A percentile compares a stretch with the other conserved stretches of the same genome.
These are phyloP conservation scores for Gossypium lobatum DNA, from an alignment of 441 rosid species.

Conservation along the genomic window DNA sequence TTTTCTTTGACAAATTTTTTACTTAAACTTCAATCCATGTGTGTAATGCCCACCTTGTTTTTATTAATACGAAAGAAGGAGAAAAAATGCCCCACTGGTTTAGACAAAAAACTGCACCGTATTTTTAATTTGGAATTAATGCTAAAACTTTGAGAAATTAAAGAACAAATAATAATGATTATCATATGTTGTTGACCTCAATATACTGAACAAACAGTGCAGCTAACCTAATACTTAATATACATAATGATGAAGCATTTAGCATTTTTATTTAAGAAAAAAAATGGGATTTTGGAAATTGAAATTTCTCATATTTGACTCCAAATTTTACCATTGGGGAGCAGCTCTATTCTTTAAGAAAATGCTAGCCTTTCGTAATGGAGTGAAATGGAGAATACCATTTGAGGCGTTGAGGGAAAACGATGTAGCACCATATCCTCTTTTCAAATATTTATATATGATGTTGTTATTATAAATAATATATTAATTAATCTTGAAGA, in stretches of 20 bases:
- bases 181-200: neutral
- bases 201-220: neutral
- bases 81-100: neutral
- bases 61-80: neutral
- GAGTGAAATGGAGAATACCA: neutral
- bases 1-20: neutral
- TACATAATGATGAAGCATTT: neutral
- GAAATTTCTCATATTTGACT: neutral
- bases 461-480: neutral
- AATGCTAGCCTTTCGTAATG: neutral
- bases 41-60: neutral
- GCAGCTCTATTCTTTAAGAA: constrained; percentile 4
- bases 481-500: neutral
- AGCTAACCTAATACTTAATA: neutral
- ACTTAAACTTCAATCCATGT: neutral
- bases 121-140: neutral
- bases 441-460: neutral
- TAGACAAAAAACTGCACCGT: neutral
- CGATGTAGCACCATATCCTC: constrained; percentile 21
- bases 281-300: neutral
- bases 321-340: neutral
- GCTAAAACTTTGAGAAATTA: neutral
- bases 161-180: neutral
- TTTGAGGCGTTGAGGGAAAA: constrained; percentile 11
- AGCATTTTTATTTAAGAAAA: neutral